phyloP scores from a whole-genome alignment of 139 green algal species.

The Picochlorum sp. region DNA sequence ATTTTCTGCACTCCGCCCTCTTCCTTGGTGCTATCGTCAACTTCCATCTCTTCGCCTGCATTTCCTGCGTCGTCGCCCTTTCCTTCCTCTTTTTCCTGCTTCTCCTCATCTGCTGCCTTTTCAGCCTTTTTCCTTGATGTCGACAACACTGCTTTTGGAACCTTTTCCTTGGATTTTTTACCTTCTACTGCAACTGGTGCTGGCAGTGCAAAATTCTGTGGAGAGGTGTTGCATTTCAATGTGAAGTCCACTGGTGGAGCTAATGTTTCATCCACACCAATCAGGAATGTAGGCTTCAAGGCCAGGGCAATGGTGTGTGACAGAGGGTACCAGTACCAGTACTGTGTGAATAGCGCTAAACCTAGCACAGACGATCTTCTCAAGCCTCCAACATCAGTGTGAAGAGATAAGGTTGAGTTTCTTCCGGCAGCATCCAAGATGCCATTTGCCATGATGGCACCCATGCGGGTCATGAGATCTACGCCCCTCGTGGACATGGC shows the following conservation, averaged over 20 bases:
- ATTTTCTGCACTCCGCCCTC: slow-evolving; percentile 7
- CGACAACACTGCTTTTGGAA: slow-evolving; percentile 89
- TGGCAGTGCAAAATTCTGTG: slow-evolving; percentile 85
- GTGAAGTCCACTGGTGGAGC: slow-evolving; percentile 23
- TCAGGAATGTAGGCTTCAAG: slow-evolving; percentile 77
- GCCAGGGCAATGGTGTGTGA: slow-evolving; percentile 82
- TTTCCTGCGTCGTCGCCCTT: slow-evolving; percentile 7
- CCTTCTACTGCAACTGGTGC: slow-evolving; percentile 48
- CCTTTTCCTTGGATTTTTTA: slow-evolving; percentile 45
- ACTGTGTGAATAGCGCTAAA: slow-evolving; percentile 91
- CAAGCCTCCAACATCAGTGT: slow-evolving; percentile 59
- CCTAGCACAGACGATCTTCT: slow-evolving; percentile 77
- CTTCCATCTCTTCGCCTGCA: slow-evolving; percentile 8
- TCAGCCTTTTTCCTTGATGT: slow-evolving; percentile 80
- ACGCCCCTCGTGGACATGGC: slow-evolving; percentile 86
- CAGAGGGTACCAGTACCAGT: slow-evolving; percentile 98
- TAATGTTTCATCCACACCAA: slow-evolving; percentile 69
- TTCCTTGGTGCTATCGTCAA: slow-evolving; percentile 1
- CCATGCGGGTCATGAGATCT: slow-evolving; percentile 77
- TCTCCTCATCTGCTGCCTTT: slow-evolving; percentile 67
- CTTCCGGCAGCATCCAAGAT: slow-evolving; percentile 90
- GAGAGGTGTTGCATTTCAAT: slow-evolving; percentile 21
- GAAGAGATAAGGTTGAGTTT: slow-evolving; percentile 81
- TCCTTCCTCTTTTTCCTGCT: slow-evolving; percentile 27
- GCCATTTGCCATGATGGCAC: slow-evolving; percentile 87